Evolutionary conservation across 1,284 basidiomycete species (phyloP), one percentile per base, ranked within the genome.

Genomic region (Moesziomyces parantarcticus): DNA sequence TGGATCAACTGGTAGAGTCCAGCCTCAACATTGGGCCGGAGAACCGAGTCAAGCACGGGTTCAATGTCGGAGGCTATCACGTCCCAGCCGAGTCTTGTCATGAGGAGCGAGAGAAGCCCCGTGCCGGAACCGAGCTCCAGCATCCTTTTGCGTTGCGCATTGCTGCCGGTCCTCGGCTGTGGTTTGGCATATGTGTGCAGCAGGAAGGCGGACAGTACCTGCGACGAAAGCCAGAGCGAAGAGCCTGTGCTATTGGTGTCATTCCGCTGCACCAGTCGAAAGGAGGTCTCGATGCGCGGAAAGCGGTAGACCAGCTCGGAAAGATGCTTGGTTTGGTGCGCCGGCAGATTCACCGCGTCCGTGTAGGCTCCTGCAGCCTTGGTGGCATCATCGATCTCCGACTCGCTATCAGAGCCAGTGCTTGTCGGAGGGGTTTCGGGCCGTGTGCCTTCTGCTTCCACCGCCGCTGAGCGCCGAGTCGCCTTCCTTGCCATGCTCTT

Each of bases 41-140:
- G 88, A 16, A 94, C 90, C 21, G 88, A 85, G 34, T 86, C 81
- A 51, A 93, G 88, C 50, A 94, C 89, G 53, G 88, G 87, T 21
- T 87, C 86, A 14, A 91, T 88, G 84, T 97, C 94, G 2, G 93
- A 94, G 3, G 92, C 89, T 21, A 91, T 85, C 40, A 93, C 90
- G 59, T 91, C 87, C 87, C 90, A 94, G 54, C 91, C 92, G 36
- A 91, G 86, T 20, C 88, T 87, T 41, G 88, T 86, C 61, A 94
- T 86, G 11, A 88, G 88, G 45, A 96, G 89, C 18, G 80, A 70
- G 7, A 81, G 58, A 3, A 83, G 67, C 0, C 83, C 83, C 50
- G 56, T 65, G 5, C 57, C 61, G 0, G 60, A 76, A 9, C 73
- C 73, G 20, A 76, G 45, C 47, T 76, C 73, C 21, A 76, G 56